Conservation (phyloP, 805 yeast genomes). For the Ogataea thermomethanolica region DNA sequence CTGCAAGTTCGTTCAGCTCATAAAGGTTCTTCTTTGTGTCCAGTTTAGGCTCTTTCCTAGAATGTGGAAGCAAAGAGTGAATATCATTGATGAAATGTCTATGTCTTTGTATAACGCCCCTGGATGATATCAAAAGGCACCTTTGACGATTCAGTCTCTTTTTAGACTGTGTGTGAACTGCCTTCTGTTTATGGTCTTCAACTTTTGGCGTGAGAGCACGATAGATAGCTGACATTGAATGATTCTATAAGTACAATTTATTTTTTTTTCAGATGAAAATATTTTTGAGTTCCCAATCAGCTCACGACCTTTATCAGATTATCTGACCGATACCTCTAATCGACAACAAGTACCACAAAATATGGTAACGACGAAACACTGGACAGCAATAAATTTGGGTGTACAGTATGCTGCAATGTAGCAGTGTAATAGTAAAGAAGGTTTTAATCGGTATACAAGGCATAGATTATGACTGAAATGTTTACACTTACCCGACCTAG, state of each 20-base stretch:
- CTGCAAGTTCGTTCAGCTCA: conserved; percentile 93
- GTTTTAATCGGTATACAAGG: too few relatives aligned
- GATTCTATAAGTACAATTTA: neutral
- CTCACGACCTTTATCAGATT: neutral
- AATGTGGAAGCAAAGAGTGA: conserved; percentile 78
- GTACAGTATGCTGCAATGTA: too few relatives aligned
- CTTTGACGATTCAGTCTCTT: conserved; percentile 65
- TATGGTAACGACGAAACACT: too few relatives aligned
- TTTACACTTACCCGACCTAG: too few relatives aligned
- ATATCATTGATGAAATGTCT: conserved; percentile 89
- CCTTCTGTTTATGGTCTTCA: conserved; percentile 29
- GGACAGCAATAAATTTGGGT: too few relatives aligned
- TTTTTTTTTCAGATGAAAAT: neutral
- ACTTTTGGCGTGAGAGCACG: conserved; percentile 52
- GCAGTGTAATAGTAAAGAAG: too few relatives aligned
- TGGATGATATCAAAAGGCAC: conserved; percentile 81
- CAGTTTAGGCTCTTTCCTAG: conserved; percentile 93
- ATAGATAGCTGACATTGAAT: conserved; percentile 64
- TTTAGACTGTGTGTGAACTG: neutral
- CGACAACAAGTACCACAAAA: too few relatives aligned
- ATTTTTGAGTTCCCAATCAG: neutral
- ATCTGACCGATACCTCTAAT: neutral
- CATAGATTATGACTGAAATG: too few relatives aligned
- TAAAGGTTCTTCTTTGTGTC: conserved; percentile 87
- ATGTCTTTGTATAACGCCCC: conserved; percentile 94